Evolutionary conservation across 495 filamentous ascomycete genomes (phyloP).

Genomic region (Trichodelitschia bisporula): DNA sequence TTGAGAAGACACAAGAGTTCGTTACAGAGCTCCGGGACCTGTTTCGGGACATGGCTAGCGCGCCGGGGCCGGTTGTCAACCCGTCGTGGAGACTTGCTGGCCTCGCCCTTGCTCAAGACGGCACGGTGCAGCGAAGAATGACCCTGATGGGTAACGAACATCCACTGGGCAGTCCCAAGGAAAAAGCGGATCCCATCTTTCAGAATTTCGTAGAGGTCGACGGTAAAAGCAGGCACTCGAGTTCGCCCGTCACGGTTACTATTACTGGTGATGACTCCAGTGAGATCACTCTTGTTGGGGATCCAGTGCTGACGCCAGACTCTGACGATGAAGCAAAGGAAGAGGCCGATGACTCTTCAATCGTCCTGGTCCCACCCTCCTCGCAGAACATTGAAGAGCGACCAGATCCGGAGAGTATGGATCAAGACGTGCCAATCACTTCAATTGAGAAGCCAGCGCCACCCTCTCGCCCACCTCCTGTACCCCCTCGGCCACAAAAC

Average conservation of each 20-base stretch:
- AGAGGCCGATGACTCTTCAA: no score
- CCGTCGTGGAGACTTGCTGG: conserved; percentile 65
- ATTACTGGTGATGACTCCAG: background rate
- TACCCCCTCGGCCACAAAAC: conserved; percentile 8
- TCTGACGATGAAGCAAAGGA: background rate
- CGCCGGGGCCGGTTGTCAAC: conserved; percentile 24
- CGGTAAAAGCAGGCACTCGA: no score
- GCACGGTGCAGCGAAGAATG: no score
- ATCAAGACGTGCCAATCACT: no score
- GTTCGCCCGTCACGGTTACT: no score
- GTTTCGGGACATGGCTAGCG: conserved; percentile 45
- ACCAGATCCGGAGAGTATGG: no score
- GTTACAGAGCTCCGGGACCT: conserved; percentile 44
- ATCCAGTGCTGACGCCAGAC: conserved; percentile 1
- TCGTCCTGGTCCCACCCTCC: no score
- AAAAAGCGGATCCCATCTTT: no score
- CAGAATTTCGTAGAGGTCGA: no score
- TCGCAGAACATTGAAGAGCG: no score
- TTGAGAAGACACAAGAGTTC: conserved; percentile 45
- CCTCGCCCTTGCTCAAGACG: conserved; percentile 50
- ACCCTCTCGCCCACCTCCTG: conserved; percentile 9
- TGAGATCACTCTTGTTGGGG: conserved; percentile 2
- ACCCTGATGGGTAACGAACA: no score
- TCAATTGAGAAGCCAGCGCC: conserved; percentile 5
- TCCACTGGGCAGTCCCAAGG: no score